phyloP scores from a whole-genome alignment of 2,329 filamentous ascomycete species.

The Exophiala sideris region DNA sequence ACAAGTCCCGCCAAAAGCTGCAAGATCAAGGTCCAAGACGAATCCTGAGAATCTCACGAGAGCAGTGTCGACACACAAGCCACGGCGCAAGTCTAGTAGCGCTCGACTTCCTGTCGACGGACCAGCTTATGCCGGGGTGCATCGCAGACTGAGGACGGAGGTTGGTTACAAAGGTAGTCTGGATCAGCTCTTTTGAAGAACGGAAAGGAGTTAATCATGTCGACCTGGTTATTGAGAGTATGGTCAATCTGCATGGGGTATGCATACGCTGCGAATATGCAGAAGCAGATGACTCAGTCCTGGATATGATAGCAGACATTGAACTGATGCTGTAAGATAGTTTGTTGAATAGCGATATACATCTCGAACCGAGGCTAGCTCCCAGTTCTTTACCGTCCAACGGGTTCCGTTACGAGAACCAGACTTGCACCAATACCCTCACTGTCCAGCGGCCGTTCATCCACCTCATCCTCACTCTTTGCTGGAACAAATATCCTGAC shows the following conservation, averaged over 20 bases:
- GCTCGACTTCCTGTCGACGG: conserved; percentile 6
- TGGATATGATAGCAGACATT: too few relatives aligned
- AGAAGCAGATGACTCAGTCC: too few relatives aligned
- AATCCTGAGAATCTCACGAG: conserved; percentile 13
- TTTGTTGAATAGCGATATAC: too few relatives aligned
- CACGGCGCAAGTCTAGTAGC: conserved; percentile 11
- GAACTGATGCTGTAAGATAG: too few relatives aligned
- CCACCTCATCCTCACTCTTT: conserved; percentile 10
- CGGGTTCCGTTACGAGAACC: conserved; percentile 12
- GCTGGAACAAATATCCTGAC: conserved; percentile 16
- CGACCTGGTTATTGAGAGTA: too few relatives aligned
- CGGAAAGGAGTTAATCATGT: neutral
- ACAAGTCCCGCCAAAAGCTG: neutral
- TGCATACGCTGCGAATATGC: too few relatives aligned
- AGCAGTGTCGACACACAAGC: conserved; percentile 3
- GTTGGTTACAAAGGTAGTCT: conserved; percentile 7
- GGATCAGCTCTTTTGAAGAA: conserved; percentile 16
- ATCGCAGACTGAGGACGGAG: conserved; percentile 11
- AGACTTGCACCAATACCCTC: conserved; percentile 23
- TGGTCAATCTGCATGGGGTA: too few relatives aligned
- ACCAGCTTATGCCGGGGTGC: neutral
- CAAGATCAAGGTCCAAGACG: conserved; percentile 17
- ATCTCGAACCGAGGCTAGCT: too few relatives aligned
- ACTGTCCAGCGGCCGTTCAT: conserved; percentile 16
- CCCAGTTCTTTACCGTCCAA: neutral